Evolutionary conservation across 768 basidiomycete genomes (phyloP).

Genomic region (Candolleomyces aberdarensis): DNA sequence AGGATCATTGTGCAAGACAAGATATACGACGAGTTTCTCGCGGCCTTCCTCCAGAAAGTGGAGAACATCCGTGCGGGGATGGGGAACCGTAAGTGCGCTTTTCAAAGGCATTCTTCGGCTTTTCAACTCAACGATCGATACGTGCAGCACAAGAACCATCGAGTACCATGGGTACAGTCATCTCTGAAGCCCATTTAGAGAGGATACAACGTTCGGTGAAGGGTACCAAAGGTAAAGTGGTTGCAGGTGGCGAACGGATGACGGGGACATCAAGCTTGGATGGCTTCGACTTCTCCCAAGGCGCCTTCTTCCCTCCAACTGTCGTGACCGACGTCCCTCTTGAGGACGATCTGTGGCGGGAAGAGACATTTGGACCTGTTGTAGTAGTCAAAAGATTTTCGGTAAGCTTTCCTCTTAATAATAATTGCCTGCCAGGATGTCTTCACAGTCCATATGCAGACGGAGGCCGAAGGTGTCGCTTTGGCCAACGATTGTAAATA

Average conservation of each 20-base stretch:
- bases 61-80: conserved; percentile 63
- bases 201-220: conserved; percentile 60
- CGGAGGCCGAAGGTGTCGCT: conserved; percentile 59
- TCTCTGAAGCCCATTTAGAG: conserved; percentile 60
- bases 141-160: conserved; percentile 60
- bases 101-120: neutral
- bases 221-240: conserved; percentile 44
- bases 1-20: conserved; percentile 71
- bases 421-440: neutral
- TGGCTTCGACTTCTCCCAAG: conserved; percentile 64
- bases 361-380: conserved; percentile 88
- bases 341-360: conserved; percentile 69
- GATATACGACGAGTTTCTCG: conserved; percentile 69
- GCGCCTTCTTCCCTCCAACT: conserved; percentile 80
- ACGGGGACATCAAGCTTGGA: conserved; percentile 61
- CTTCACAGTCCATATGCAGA: conserved; percentile 28
- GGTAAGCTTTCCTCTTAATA: conserved; percentile 19
- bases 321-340: conserved; percentile 57
- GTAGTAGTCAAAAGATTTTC: conserved; percentile 54
- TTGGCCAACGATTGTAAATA: conserved; percentile 79
- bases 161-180: conserved; percentile 80
- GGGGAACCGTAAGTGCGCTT: conserved; percentile 62
- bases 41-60: conserved; percentile 58
- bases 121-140: neutral
- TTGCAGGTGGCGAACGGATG: conserved; percentile 68